Conservation (phyloP, 2,329 filamentous ascomycete species). For the Fusarium proliferatum region DNA sequence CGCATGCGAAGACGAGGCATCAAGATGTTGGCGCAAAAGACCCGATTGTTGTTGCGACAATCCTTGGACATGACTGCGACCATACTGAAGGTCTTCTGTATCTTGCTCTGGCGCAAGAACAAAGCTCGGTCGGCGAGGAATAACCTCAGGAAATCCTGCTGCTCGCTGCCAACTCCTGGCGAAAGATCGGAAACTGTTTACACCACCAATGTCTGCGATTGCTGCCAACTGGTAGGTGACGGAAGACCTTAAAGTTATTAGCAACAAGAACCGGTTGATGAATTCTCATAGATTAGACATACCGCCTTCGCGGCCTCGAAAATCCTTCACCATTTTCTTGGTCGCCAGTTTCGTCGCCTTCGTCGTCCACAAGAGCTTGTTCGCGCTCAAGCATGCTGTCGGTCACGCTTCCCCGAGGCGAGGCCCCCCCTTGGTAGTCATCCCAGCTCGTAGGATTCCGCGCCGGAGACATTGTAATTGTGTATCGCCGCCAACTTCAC, state of each 20-base stretch:
- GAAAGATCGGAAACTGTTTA: slow-evolving; percentile 95
- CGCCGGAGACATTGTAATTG: slow-evolving; percentile 44
- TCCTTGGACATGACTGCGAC: slow-evolving; percentile 54
- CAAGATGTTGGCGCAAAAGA: slow-evolving; percentile 65
- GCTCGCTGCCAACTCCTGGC: slow-evolving; percentile 92
- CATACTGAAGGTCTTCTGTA: slow-evolving; percentile 53
- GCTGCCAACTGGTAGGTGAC: slow-evolving; percentile 66
- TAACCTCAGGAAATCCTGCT: slow-evolving; percentile 87
- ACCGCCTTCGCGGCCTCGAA: slow-evolving; percentile 50
- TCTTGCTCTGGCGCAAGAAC: slow-evolving; percentile 67
- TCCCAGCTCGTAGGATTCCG: slow-evolving; percentile 59
- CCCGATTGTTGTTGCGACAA: slow-evolving; percentile 52
- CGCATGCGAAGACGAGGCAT: slow-evolving; percentile 47
- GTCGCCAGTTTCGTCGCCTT: slow-evolving; percentile 49
- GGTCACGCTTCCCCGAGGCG: slow-evolving; percentile 56
- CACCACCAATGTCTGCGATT: slow-evolving; percentile 80
- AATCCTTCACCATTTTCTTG: slow-evolving; percentile 42
- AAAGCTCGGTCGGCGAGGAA: slow-evolving; percentile 82
- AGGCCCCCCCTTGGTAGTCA: slow-evolving; percentile 57
- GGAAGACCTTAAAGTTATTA: slow-evolving; percentile 61
- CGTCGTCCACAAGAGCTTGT: slow-evolving; percentile 58
- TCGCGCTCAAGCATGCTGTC: slow-evolving; percentile 58
- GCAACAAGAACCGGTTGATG: background rate
- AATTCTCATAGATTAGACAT: background rate
- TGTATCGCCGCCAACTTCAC: slow-evolving; percentile 19